Percentiles rank a stretch among this genome's conserved stretches.
Evolutionary conservation across 441 rosid species (phyloP).

Genomic region (Euphorbia celastroides): DNA sequence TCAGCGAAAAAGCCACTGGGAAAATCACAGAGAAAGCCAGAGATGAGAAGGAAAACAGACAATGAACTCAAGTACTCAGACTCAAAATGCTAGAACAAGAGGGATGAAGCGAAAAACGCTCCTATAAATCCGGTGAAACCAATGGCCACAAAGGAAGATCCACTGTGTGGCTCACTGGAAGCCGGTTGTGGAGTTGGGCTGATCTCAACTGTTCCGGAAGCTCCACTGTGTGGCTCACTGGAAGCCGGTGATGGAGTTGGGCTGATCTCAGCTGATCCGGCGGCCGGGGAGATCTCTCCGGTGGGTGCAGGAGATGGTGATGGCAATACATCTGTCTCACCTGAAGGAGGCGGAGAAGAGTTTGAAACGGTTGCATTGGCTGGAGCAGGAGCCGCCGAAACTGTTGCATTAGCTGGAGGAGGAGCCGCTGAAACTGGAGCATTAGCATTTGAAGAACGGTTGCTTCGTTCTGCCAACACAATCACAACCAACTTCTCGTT

Average conservation of each 20-base stretch:
- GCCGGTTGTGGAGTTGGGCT: too few relatives aligned
- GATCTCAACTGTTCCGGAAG: too few relatives aligned
- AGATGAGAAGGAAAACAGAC: not conserved
- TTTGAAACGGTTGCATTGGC: conserved; percentile 13
- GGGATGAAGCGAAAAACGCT: conserved; percentile 46
- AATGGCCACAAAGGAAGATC: conserved; percentile 25
- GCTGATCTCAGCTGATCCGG: conserved; percentile 25
- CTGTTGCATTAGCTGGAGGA: conserved; percentile 13
- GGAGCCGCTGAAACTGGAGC: conserved; percentile 25
- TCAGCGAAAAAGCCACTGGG: too few relatives aligned
- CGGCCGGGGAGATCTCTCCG: conserved; percentile 43
- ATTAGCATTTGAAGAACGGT: conserved; percentile 21
- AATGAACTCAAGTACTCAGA: not conserved
- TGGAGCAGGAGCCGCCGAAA: too few relatives aligned
- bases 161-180: conserved; percentile 17
- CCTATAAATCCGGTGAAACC: conserved; percentile 25
- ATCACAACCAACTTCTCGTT: conserved; percentile 49
- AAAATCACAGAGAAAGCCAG: conserved; percentile 25
- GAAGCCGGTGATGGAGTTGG: conserved; percentile 59
- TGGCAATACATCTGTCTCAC: not conserved
- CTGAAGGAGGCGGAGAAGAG: conserved; percentile 33
- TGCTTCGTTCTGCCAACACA: conserved; percentile 69
- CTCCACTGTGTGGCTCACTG: not conserved
- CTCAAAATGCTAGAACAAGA: conserved; percentile 22
- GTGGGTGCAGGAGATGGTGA: conserved; percentile 51